A percentile compares a stretch with the other conserved stretches of the same genome.
phyloP scores from a whole-genome alignment of 164 flowering plant genomes.

The Stephania japonica region DNA sequence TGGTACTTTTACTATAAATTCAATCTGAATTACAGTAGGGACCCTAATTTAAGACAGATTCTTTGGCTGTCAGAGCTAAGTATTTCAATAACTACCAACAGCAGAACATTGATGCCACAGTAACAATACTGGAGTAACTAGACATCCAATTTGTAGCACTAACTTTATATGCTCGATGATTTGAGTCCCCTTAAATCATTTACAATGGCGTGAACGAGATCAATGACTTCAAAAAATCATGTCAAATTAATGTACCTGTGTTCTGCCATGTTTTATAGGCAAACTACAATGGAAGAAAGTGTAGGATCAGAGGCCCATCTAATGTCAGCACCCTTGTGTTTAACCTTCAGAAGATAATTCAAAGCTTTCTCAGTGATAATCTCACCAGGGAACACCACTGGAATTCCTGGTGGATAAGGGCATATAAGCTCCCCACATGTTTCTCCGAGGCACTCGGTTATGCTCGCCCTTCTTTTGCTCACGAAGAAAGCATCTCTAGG shows the following conservation, averaged over 20 bases:
- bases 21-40: not conserved
- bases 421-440: conserved; percentile 53
- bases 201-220: not conserved
- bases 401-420: conserved; percentile 65
- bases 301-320: conserved; percentile 49
- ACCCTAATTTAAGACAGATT: not conserved
- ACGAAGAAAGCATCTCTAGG: conserved; percentile 87
- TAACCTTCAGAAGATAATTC: conserved; percentile 37
- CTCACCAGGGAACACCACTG: conserved; percentile 52
- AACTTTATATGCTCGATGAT: no score
- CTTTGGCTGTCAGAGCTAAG: not conserved
- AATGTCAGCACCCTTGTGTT: conserved; percentile 38
- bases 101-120: not conserved
- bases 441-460: conserved; percentile 39
- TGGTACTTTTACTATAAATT: not conserved
- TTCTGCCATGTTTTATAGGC: conserved; percentile 17
- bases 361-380: conserved; percentile 37
- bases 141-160: no score
- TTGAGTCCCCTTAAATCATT: no score
- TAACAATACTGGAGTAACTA: no score
- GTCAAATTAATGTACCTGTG: no score
- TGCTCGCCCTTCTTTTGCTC: conserved; percentile 31
- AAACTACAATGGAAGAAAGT: conserved; percentile 41
- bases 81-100: not conserved
- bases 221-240: not conserved